These are phyloP conservation scores for Tricholoma flavovirens DNA, from an alignment of 768 basidiomycete genomes.

Conservation along the genomic window DNA sequence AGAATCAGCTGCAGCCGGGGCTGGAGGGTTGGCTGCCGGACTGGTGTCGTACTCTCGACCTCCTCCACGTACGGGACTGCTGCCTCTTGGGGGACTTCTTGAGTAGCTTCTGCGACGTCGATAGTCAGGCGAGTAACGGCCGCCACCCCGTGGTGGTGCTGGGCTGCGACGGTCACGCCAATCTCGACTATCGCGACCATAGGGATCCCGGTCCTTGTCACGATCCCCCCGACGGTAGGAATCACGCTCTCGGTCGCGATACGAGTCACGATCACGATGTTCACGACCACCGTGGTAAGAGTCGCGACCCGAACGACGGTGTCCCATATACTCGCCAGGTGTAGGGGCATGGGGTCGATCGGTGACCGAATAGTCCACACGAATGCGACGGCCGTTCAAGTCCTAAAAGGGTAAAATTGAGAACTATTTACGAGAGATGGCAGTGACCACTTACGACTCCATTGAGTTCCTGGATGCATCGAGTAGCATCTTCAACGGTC, in stretches of 20 bases:
- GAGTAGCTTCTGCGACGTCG: constrained; percentile 73
- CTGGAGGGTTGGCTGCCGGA: constrained; percentile 26
- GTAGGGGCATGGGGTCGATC: constrained; percentile 92
- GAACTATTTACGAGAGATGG: not conserved
- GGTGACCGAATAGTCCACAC: constrained; percentile 96
- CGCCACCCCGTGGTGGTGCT: constrained; percentile 51
- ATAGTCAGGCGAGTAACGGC: constrained; percentile 74
- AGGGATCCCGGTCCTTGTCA: constrained; percentile 53
- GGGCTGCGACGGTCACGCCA: constrained; percentile 82
- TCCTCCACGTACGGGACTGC: constrained; percentile 37
- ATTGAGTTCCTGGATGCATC: constrained; percentile 87
- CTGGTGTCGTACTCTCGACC: constrained; percentile 33
- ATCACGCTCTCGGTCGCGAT: constrained; percentile 42
- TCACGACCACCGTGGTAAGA: constrained; percentile 28
- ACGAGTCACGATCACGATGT: constrained; percentile 31
- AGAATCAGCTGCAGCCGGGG: constrained; percentile 34
- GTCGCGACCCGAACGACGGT: constrained; percentile 53
- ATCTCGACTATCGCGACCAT: constrained; percentile 66
- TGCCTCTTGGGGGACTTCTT: constrained; percentile 73
- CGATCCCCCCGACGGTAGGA: constrained; percentile 49
- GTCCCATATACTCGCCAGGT: constrained; percentile 97
- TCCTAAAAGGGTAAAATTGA: constrained; percentile 43
- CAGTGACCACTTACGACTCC: constrained; percentile 64
- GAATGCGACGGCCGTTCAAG: constrained; percentile 91
- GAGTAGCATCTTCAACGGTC: constrained; percentile 77